A percentile compares a stretch with the other conserved stretches of the same genome.
Evolutionary conservation across 1,284 basidiomycete species (phyloP).

Genomic region (Ceratorhiza oryzae-sativae): DNA sequence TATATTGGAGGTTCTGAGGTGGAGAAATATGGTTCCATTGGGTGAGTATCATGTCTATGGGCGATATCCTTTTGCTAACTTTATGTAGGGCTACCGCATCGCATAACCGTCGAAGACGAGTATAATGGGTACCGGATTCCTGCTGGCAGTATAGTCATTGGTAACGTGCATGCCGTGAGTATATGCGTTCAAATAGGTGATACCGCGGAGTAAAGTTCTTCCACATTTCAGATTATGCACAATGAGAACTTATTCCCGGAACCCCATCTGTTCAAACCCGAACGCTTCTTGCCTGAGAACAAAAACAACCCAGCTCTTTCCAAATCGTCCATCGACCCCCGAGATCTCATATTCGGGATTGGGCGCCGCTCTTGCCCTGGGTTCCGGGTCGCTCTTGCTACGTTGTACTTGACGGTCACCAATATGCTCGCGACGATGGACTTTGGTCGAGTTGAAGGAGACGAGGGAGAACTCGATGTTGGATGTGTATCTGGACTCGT

Average conservation of each 20-base stretch:
- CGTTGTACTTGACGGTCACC: not conserved
- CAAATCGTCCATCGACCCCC: not conserved
- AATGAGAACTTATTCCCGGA: constrained; percentile 15
- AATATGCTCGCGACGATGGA: constrained; percentile 20
- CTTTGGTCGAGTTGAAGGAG: not conserved
- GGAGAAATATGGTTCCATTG: constrained; percentile 7
- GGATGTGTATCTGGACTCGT: not conserved
- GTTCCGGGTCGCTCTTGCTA: not conserved
- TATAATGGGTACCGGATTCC: constrained; percentile 29
- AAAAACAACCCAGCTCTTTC: not conserved
- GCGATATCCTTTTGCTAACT: not conserved
- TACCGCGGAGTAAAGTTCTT: not conserved
- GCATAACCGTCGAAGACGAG: constrained; percentile 2
- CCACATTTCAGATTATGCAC: not conserved
- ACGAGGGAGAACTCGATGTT: constrained; percentile 12
- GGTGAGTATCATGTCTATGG: not conserved
- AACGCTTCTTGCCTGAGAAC: not conserved
- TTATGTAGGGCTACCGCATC: constrained; percentile 2
- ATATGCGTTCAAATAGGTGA: not conserved
- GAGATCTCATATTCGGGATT: constrained; percentile 15
- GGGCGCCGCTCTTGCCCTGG: constrained; percentile 21
- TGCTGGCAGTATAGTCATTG: constrained; percentile 12
- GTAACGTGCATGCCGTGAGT: constrained; percentile 17
- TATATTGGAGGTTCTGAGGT: constrained; percentile 37
- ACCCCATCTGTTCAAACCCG: constrained; percentile 9